Conservation (phyloP, 768 basidiomycete species). For the Tylopilus sp. region DNA sequence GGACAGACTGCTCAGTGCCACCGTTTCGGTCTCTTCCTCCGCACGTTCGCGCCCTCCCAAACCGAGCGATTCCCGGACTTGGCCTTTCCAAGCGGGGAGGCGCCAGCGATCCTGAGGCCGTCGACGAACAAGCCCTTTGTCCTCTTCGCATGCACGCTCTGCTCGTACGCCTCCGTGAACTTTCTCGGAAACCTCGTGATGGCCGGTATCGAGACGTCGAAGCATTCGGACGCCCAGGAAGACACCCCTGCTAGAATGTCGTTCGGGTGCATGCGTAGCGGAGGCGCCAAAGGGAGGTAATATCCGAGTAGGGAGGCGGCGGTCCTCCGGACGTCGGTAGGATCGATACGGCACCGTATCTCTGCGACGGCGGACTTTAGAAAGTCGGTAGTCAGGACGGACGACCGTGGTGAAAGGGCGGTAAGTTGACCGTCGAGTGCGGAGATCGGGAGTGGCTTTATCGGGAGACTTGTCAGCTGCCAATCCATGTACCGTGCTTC, state of each 20-base stretch:
- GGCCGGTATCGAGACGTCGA: slow-evolving; percentile 16
- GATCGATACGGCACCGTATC: slow-evolving; percentile 39
- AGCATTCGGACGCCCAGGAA: slow-evolving; percentile 48
- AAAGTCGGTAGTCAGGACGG: slow-evolving; percentile 21
- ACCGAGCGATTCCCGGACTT: slow-evolving; percentile 25
- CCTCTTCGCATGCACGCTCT: slow-evolving; percentile 1
- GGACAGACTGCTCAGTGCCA: slow-evolving; percentile 21
- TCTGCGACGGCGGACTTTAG: slow-evolving; percentile 25
- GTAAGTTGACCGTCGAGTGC: slow-evolving; percentile 10
- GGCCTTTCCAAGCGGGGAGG: slow-evolving; percentile 18
- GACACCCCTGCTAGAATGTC: slow-evolving; percentile 55
- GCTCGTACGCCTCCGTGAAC: slow-evolving; percentile 21
- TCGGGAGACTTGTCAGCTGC: slow-evolving; percentile 63
- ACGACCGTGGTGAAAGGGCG: slow-evolving; percentile 11
- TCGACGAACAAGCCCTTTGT: slow-evolving; percentile 26
- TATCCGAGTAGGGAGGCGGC: slow-evolving; percentile 71
- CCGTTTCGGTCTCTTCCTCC: slow-evolving; percentile 14
- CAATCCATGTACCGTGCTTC: slow-evolving; percentile 66
- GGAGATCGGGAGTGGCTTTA: slow-evolving; percentile 50
- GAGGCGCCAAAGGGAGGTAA: slow-evolving; percentile 51
- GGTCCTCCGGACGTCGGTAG: slow-evolving; percentile 52
- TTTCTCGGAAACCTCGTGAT: slow-evolving; percentile 20
- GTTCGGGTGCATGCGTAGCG: slow-evolving; percentile 43
- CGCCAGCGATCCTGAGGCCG: slow-evolving; percentile 11
- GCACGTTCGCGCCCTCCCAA: slow-evolving; percentile 20